A percentile compares a stretch with the other conserved stretches of the same genome.
phyloP scores from a whole-genome alignment of 2,329 filamentous ascomycete genomes.

The Orbilia brochopaga region DNA sequence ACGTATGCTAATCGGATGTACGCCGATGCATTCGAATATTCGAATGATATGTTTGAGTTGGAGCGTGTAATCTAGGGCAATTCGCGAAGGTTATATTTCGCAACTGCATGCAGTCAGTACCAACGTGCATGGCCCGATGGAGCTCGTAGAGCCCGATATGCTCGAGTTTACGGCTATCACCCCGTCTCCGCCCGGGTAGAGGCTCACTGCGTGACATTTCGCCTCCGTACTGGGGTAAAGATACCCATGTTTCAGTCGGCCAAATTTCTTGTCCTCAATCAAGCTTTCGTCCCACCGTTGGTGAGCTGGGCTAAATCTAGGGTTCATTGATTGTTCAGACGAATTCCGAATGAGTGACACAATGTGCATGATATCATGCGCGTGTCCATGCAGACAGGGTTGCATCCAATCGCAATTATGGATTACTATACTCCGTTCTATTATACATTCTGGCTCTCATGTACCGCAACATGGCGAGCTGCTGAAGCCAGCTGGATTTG shows the following conservation, averaged over 20 bases:
- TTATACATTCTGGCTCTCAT: not conserved
- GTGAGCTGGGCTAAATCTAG: not conserved
- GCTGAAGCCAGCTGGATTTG: slow-evolving; percentile 26
- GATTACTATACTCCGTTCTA: not conserved
- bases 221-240: slow-evolving; percentile 6
- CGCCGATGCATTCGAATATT: not conserved
- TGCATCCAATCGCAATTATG: slow-evolving; percentile 23
- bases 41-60: not conserved
- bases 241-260: slow-evolving; percentile 22
- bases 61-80: not conserved
- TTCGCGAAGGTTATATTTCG: not conserved
- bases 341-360: slow-evolving; percentile 44
- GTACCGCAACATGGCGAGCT: not conserved
- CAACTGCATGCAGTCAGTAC: not conserved
- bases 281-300: slow-evolving; percentile 12
- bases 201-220: slow-evolving; percentile 26
- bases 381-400: slow-evolving; percentile 16
- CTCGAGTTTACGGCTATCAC: not conserved
- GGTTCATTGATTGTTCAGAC: slow-evolving; percentile 1
- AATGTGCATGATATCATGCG: slow-evolving; percentile 4
- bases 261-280: slow-evolving; percentile 5
- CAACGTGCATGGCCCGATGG: not conserved
- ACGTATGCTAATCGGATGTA: not conserved
- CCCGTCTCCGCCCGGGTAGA: slow-evolving; percentile 29
- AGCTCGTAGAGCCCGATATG: not conserved